Base-by-base conservation (phyloP, 306 rosid genomes). In the Mimosa pudica region DNA sequence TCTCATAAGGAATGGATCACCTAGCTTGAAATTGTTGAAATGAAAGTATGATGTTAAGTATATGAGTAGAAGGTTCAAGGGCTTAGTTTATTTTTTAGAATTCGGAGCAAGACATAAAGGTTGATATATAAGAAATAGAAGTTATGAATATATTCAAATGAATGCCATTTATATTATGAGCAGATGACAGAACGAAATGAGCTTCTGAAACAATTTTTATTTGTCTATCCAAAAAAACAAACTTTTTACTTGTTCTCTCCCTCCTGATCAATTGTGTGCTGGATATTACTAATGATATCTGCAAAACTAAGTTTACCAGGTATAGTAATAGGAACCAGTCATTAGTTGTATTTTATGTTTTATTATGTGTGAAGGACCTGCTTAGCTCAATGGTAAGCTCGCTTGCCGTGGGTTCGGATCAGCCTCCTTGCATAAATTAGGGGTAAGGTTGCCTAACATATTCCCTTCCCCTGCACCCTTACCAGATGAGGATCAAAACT, bases 201-300 rank as follows among this genome's bases (percentile, higher is more conserved):
- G 1, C 42, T 38, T 38, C 42, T 38, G 57, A 16, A 77, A 64
- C 70, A 8, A 10, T 71, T 71, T n/a, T 71, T 20, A 6, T 71
- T 38, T 8, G 10, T 74, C 16, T 2, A 7, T 1, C 20, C 55
- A 12, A 49, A 49, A 10, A 49, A 49, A 16, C 5, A 5, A 5
- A 5, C 5, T 52, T 52, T 16, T 52, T 52, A 52, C 57, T 16
- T 1, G n/a, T n/a, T 52, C 4, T 52, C 6, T 52, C 58, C 20
- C 9, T 52, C 20, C 20, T 5, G 58, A 8, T 52, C 58, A 49
- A 12, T 2, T 52, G 58, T 16, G 14, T 52, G 58, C 32, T 55
- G 30, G 32, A 55, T 55, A 2, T n/a, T 58, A 61, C 18, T 71
- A 44, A 45, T 76, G 58, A 62, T 17, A 63, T 64, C 68, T 70